A percentile compares a stretch with the other conserved stretches of the same genome.
These are phyloP conservation scores for Ascosphaera acerosa DNA, from an alignment of 2,329 filamentous ascomycete species.

Conservation along the genomic window DNA sequence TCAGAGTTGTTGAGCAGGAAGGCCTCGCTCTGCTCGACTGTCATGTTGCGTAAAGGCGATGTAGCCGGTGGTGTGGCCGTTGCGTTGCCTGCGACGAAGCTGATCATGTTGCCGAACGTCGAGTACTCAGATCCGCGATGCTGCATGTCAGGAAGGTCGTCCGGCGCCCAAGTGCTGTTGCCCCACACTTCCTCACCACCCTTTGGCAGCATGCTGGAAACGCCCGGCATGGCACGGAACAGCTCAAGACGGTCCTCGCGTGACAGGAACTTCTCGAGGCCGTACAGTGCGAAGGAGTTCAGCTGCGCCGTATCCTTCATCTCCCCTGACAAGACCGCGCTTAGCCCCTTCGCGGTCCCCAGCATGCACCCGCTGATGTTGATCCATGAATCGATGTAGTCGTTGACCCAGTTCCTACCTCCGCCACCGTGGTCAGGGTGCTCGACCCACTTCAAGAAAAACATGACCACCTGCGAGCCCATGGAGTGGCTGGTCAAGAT, in stretches of 20 bases:
- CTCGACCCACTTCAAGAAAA: conserved; percentile 63
- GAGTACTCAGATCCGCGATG: no score
- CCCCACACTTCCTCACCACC: conserved; percentile 93
- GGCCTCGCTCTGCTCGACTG: conserved; percentile 46
- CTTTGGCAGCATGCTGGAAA: conserved; percentile 88
- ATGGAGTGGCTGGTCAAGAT: conserved; percentile 86
- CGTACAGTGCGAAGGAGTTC: conserved; percentile 89
- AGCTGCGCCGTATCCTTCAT: conserved; percentile 97
- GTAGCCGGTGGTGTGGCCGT: conserved; percentile 30
- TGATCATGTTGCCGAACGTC: conserved; percentile 63
- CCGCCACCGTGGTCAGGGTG: conserved; percentile 51
- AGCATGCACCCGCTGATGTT: conserved; percentile 98
- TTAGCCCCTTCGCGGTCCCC: conserved; percentile 70
- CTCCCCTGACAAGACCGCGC: conserved; percentile 77
- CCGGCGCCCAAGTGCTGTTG: conserved; percentile 62
- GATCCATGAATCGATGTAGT: conserved; percentile 81
- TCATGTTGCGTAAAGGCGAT: conserved; percentile 72
- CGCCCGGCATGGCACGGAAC: conserved; percentile 89
- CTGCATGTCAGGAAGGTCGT: conserved; percentile 50
- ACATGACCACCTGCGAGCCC: conserved; percentile 81
- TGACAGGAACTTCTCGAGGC: conserved; percentile 81
- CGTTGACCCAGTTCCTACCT: conserved; percentile 72
- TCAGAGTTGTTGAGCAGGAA: conserved; percentile 61
- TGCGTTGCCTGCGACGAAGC: conserved; percentile 46
- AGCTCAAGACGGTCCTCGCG: conserved; percentile 78